Evolutionary conservation across 2,329 filamentous ascomycete species (phyloP).

Genomic region (Aplosporella prunicola): DNA sequence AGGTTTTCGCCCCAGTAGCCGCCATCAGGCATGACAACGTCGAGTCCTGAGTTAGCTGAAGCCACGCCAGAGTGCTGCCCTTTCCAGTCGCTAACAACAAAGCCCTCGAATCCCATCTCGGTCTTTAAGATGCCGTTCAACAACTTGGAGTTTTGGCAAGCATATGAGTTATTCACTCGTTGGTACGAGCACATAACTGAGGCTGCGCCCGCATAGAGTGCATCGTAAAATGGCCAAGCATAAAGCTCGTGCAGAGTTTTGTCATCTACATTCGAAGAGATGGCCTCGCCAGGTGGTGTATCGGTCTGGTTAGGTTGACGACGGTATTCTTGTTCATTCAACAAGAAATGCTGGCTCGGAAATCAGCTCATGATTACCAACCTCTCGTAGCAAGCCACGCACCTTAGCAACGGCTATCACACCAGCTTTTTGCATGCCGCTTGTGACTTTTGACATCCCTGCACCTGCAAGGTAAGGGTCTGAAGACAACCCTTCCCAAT

Average conservation of each 20-base stretch:
- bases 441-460: constrained; percentile 39
- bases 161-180: constrained; percentile 22
- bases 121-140: constrained; percentile 43
- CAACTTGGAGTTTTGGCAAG: constrained; percentile 28
- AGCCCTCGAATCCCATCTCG: constrained; percentile 41
- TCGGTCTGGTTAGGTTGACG: constrained; percentile 27
- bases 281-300: constrained; percentile 41
- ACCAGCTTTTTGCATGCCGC: constrained; percentile 46
- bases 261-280: constrained; percentile 52
- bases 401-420: constrained; percentile 49
- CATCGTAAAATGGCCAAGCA: constrained; percentile 55
- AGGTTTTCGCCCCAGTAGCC: constrained; percentile 24
- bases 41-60: constrained; percentile 37
- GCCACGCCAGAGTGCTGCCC: constrained; percentile 38
- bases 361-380: no score
- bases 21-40: constrained; percentile 35
- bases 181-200: constrained; percentile 51
- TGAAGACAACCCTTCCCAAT: constrained; percentile 63
- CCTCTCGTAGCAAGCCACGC: no score
- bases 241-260: constrained; percentile 58
- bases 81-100: constrained; percentile 35
- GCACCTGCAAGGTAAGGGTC: constrained; percentile 56
- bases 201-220: constrained; percentile 46
- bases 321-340: constrained; percentile 51
- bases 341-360: constrained; percentile 45